Evolutionary conservation across 805 yeast genomes (phyloP).

Genomic region (Brettanomyces bruxellensis): DNA sequence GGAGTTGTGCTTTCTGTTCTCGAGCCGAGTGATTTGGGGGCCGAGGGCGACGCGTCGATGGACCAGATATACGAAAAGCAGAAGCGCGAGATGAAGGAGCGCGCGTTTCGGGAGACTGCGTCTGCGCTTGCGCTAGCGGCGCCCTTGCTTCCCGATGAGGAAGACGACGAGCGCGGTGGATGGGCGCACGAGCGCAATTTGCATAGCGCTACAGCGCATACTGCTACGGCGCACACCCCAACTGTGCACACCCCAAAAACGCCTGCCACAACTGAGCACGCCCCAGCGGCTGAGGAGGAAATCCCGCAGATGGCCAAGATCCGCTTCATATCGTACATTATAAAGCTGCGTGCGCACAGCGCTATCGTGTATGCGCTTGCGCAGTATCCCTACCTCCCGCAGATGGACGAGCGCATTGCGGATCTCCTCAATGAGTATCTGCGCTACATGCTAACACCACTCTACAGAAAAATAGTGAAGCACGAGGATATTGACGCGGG

Average conservation of each 20-base stretch:
- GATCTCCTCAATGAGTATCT: constrained; percentile 40
- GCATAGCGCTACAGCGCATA: constrained; percentile 1
- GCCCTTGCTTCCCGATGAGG: constrained; percentile 64
- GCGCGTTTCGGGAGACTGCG: constrained; percentile 52
- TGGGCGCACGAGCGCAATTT: not conserved
- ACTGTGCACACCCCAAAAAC: not conserved
- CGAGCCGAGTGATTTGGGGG: constrained; percentile 32
- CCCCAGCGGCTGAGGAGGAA: constrained; percentile 2
- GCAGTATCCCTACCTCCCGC: constrained; percentile 52
- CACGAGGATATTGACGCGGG: constrained; percentile 3
- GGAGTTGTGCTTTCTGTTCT: constrained; percentile 50
- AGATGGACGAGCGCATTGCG: constrained; percentile 41
- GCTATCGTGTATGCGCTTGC: constrained; percentile 53
- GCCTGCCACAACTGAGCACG: not conserved
- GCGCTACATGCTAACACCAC: constrained; percentile 39
- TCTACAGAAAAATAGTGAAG: constrained; percentile 24
- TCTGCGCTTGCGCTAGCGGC: constrained; percentile 86
- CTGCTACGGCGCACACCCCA: not conserved
- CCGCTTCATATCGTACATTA: constrained; percentile 40
- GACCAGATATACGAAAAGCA: constrained; percentile 32
- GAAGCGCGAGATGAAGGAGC: constrained; percentile 41
- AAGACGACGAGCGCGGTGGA: constrained; percentile 26
- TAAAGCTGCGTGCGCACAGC: constrained; percentile 52
- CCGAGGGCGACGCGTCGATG: constrained; percentile 25
- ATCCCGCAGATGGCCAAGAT: constrained; percentile 25